A percentile compares a stretch with the other conserved stretches of the same genome.
phyloP scores from a whole-genome alignment of 441 rosid species.

The Gossypium trilobum region DNA sequence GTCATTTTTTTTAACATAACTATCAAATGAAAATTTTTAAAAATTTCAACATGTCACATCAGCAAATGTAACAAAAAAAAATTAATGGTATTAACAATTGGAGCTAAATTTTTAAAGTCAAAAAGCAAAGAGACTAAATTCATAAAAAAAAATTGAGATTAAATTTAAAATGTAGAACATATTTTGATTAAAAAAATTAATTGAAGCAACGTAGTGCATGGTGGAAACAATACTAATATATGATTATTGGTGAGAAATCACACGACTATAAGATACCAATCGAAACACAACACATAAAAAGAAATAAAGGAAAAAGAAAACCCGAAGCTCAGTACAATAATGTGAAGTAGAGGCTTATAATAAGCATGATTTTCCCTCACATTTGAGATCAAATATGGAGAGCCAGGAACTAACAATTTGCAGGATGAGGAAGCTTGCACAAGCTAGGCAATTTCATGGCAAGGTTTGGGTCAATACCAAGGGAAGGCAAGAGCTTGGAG shows the following conservation, averaged over 20 bases:
- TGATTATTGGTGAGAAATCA: not conserved
- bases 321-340: not conserved
- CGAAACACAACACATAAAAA: not conserved
- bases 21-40: too few species aligned
- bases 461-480: constrained; percentile 39
- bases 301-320: not conserved
- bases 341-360: not conserved
- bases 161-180: too few species aligned
- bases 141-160: too few species aligned
- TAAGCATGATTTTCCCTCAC: not conserved
- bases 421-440: constrained; percentile 35
- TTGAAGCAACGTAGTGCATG: too few species aligned
- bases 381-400: not conserved
- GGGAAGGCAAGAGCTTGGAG: constrained; percentile 30
- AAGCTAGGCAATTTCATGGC: constrained; percentile 39
- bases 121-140: too few species aligned
- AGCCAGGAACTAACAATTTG: constrained; percentile 24
- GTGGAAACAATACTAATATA: not conserved
- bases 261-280: not conserved
- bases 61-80: too few species aligned
- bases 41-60: too few species aligned
- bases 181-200: too few species aligned
- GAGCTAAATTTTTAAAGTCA: too few species aligned
- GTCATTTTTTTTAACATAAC: too few species aligned
- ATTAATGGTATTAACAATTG: too few species aligned